Conservation (phyloP, 345 rosid species). For the Arabidopsis thaliana region TAIR10.1 NC_003076.8:2907001-2907500, state of each 20-base stretch:
- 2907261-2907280: constrained; percentile 54
- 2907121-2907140: constrained; percentile 67
- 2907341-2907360: constrained; percentile 49
- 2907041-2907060: constrained; percentile 66
- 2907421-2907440: constrained; percentile 57
- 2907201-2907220: constrained; percentile 74
- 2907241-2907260: constrained; percentile 46
- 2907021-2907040: constrained; percentile 67
- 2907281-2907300: constrained; percentile 59
- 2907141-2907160: constrained; percentile 82
- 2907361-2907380: constrained; percentile 55
- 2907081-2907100: constrained; percentile 68
- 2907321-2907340: constrained; percentile 80
- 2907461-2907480: constrained; percentile 38
- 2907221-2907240: constrained; percentile 49
- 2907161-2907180: constrained; percentile 81
- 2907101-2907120: constrained; percentile 79
- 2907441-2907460: constrained; percentile 69
- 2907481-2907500: constrained; percentile 55
- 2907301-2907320: constrained; percentile 74
- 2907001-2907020: constrained; percentile 73
- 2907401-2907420: constrained; percentile 73
- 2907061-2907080: constrained; percentile 83
- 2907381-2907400: constrained; percentile 81
- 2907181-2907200: constrained; percentile 71